Evolutionary conservation across 225 moss, liverwort and hornwort genomes (phyloP), one percentile per base, ranked within the genome.

Genomic region (Bryum argenteum): DNA sequence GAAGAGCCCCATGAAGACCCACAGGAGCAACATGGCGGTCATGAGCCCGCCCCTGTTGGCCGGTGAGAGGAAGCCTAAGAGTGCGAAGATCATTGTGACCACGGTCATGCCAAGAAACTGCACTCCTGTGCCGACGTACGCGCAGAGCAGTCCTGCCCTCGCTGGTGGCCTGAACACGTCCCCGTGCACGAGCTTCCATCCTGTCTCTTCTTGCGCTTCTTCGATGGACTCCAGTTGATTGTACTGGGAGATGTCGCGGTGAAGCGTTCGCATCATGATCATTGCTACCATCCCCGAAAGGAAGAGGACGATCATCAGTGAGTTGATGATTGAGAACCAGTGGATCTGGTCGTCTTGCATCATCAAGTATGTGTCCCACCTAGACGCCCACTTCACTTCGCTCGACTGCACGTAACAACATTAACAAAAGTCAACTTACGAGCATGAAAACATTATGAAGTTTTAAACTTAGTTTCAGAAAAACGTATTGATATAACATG

Each of bases 181-280:
- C 39, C 94, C 94, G 24, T 94, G 94, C 9, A 94, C 94, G 65
- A 94, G 68, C 79, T 94, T 94, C 94, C 94, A 94, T 10, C 94
- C 94, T 6, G 94, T 94, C 79, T 94, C 94, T 70, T 94, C 94
- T 70, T 94, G 91, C 9, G 94, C 91, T 70, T 94, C 94, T 75
- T 94, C 94, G 68, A 91, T 90, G 44, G 94, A 90, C 76, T 94
- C 91, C 47, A 94, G 80, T 78, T 94, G 91, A 45, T 94, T 94
- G 71, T 94, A 94, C 70, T 94, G 91, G 15, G 94, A 90, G 43
- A 94, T 94, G 52, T 94, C 94, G 14, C 94, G 91, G 73, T 94
- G 94, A 19, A 94, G 85, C 1, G 94, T 94, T 61, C 91, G 88
- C 94, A 94, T 94, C 94, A 94, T 94, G 78, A 94, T 94, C 94